Percentiles rank a stretch among this genome's conserved stretches.
phyloP scores from a whole-genome alignment of 2,329 filamentous ascomycete genomes.

The Aspergillus glaucus region DNA sequence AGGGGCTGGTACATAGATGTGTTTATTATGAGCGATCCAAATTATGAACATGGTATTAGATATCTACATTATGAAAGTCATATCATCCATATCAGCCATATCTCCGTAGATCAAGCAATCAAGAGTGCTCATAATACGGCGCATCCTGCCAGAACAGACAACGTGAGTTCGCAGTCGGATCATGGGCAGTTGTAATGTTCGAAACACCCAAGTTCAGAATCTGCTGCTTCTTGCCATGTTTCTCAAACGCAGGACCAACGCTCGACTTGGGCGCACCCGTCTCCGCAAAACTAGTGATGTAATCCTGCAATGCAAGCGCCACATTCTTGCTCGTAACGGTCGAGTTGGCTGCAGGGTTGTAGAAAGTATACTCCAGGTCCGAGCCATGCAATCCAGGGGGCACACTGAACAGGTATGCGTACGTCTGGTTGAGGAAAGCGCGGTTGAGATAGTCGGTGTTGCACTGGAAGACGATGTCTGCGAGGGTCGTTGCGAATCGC shows the following conservation, averaged over 20 bases:
- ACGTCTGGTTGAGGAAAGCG: constrained; percentile 46
- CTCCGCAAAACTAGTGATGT: constrained; percentile 31
- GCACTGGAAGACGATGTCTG: constrained; percentile 45
- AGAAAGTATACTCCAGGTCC: constrained; percentile 51
- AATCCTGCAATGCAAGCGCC: constrained; percentile 32
- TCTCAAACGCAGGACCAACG: constrained; percentile 38
- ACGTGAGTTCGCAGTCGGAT: constrained; percentile 43
- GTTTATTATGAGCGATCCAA: too few species aligned
- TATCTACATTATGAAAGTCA: not conserved
- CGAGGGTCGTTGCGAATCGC: constrained; percentile 36
- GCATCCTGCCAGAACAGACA: constrained; percentile 52
- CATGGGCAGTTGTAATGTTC: constrained; percentile 36
- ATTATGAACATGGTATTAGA: not conserved
- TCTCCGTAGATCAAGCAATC: not conserved
- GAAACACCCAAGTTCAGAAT: constrained; percentile 41
- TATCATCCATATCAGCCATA: not conserved
- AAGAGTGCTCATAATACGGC: constrained; percentile 26
- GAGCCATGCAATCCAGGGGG: constrained; percentile 49
- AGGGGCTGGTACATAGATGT: too few species aligned
- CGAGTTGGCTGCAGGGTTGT: constrained; percentile 30
- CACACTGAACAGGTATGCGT: constrained; percentile 49
- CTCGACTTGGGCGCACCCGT: constrained; percentile 29
- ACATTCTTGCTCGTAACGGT: constrained; percentile 21
- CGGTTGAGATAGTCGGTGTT: constrained; percentile 49
- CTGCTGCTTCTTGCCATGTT: constrained; percentile 41